These are phyloP conservation scores for Neofusicoccum ribis DNA, from an alignment of 2,329 filamentous ascomycete genomes.

Conservation along the genomic window DNA sequence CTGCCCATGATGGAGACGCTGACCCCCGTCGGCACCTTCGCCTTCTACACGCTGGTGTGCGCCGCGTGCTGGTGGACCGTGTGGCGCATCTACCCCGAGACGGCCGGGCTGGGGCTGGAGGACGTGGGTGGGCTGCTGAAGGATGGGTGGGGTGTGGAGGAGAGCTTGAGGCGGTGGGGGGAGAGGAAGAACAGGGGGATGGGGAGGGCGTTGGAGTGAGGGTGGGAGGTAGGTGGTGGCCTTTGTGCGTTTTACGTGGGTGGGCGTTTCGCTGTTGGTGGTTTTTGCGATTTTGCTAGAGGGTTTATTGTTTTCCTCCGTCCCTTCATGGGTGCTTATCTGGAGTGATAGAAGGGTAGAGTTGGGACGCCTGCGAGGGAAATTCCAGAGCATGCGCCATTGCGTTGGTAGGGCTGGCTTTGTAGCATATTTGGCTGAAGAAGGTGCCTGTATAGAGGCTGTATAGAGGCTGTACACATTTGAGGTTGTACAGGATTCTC, in stretches of 20 bases:
- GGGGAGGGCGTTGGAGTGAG: background rate
- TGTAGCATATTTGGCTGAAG: too few species aligned
- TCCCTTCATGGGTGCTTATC: too few species aligned
- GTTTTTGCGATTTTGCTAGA: too few species aligned
- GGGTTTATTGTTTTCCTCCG: too few species aligned
- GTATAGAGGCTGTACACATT: too few species aligned
- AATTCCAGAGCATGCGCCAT: too few species aligned
- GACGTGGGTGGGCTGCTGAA: conserved; percentile 72
- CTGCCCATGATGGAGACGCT: conserved; percentile 80
- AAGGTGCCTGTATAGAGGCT: too few species aligned
- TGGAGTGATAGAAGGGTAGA: too few species aligned
- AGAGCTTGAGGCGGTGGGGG: conserved; percentile 29
- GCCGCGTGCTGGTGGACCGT: conserved; percentile 65
- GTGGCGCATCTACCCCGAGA: conserved; percentile 82
- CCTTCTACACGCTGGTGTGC: conserved; percentile 75
- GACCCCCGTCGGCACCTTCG: conserved; percentile 75
- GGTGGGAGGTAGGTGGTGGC: background rate
- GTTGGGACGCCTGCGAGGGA: too few species aligned
- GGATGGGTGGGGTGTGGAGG: conserved; percentile 66
- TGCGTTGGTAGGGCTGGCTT: too few species aligned
- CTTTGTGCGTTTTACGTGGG: background rate
- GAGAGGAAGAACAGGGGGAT: background rate
- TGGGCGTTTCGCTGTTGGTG: background rate
- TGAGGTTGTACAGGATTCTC: too few species aligned
- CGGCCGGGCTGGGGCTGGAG: conserved; percentile 76